Evolutionary conservation across 768 basidiomycete species (phyloP).

Genomic region (Hygrophorus russula): DNA sequence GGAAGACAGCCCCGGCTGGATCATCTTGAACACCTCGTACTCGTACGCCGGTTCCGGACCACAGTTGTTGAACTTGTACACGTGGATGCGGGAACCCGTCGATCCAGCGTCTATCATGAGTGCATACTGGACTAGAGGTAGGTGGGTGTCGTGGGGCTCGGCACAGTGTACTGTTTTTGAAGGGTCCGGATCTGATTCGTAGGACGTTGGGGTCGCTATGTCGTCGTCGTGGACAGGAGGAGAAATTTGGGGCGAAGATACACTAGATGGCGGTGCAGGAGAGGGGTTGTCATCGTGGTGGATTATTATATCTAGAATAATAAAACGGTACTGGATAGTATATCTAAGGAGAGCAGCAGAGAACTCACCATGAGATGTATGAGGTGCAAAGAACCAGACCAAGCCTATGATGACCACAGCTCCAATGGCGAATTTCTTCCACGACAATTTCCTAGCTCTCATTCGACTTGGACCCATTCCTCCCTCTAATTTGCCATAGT

Average conservation of each 20-base stretch:
- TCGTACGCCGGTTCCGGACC: conserved; percentile 66
- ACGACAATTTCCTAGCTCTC: conserved; percentile 25
- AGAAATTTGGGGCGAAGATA: conserved; percentile 7
- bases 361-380: conserved; percentile 11
- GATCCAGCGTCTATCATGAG: conserved; percentile 99
- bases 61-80: conserved; percentile 98
- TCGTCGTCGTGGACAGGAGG: conserved; percentile 8
- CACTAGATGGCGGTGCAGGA: neutral
- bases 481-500: conserved; percentile 21
- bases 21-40: conserved; percentile 86
- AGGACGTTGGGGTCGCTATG: conserved; percentile 34
- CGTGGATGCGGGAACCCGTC: conserved; percentile 92
- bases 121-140: conserved; percentile 76
- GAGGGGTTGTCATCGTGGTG: neutral
- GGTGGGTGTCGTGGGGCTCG: conserved; percentile 31
- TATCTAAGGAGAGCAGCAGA: neutral
- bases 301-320: neutral
- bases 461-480: conserved; percentile 34
- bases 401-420: conserved; percentile 44
- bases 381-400: conserved; percentile 59
- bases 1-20: conserved; percentile 66
- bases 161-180: conserved; percentile 65
- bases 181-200: conserved; percentile 66
- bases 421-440: conserved; percentile 61
- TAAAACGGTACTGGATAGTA: neutral